Evolutionary conservation across 2,329 filamentous ascomycete genomes (phyloP).

Genomic region (Tolypocladium inflatum): DNA sequence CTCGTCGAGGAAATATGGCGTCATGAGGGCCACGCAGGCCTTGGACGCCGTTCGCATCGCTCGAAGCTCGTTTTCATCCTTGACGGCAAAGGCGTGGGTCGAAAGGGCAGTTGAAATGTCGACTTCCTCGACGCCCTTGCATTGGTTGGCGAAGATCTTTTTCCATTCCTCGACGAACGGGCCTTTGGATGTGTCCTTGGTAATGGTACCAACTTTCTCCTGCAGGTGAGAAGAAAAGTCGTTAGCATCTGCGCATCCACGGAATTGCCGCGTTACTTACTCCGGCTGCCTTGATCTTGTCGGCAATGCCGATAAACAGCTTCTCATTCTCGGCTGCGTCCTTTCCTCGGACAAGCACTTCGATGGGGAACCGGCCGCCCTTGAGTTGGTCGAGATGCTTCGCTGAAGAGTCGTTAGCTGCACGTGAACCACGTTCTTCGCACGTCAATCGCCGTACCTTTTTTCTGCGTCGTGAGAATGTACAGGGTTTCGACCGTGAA

Average conservation of each 20-base stretch:
- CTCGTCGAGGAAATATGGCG: constrained; percentile 93
- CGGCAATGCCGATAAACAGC: constrained; percentile 74
- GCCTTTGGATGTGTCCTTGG: constrained; percentile 76
- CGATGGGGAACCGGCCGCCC: constrained; percentile 83
- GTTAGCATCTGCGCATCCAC: constrained; percentile 4
- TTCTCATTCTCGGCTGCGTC: constrained; percentile 87
- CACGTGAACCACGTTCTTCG: background rate
- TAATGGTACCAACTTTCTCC: constrained; percentile 83
- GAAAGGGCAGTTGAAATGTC: constrained; percentile 80
- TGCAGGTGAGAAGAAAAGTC: constrained; percentile 20
- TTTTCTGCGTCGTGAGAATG: constrained; percentile 93
- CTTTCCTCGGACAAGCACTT: constrained; percentile 86
- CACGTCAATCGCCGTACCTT: constrained; percentile 50
- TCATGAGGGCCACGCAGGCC: constrained; percentile 89
- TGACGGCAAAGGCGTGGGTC: constrained; percentile 74
- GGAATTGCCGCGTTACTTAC: constrained; percentile 39
- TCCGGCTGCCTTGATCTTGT: constrained; percentile 79
- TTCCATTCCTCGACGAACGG: constrained; percentile 98
- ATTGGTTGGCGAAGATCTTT: constrained; percentile 64
- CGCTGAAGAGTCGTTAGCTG: constrained; percentile 44
- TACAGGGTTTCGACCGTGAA: constrained; percentile 83
- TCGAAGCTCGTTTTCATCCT: constrained; percentile 89
- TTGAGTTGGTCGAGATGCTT: constrained; percentile 90
- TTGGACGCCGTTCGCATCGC: constrained; percentile 91
- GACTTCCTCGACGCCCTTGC: constrained; percentile 79